These are phyloP conservation scores for Saccharomyces paradoxus DNA, from an alignment of 805 yeast species.

Conservation along the genomic window DNA sequence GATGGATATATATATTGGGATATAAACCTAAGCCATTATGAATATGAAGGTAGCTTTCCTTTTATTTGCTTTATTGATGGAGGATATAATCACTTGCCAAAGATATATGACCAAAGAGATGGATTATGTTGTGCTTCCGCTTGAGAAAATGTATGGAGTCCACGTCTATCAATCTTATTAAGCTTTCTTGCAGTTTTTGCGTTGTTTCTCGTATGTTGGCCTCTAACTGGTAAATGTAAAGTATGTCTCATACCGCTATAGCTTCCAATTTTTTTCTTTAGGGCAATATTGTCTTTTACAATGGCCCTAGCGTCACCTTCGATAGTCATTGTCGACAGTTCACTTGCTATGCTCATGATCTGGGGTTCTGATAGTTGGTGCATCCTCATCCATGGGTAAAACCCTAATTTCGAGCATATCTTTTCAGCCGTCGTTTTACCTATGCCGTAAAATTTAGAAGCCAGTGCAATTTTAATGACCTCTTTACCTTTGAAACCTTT, in stretches of 20 bases:
- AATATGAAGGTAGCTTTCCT: background rate
- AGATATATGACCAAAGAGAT: background rate
- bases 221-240: slow-evolving; percentile 71
- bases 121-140: background rate
- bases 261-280: slow-evolving; percentile 75
- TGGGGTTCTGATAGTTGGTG: slow-evolving; percentile 87
- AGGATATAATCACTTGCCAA: background rate
- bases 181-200: slow-evolving; percentile 83
- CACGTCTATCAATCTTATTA: slow-evolving; percentile 65
- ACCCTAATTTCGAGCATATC: slow-evolving; percentile 80
- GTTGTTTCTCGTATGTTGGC: slow-evolving; percentile 88
- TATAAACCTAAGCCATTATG: background rate
- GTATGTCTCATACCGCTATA: slow-evolving; percentile 88
- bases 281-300: slow-evolving; percentile 65
- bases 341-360: slow-evolving; percentile 77
- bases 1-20: background rate
- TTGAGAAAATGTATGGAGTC: slow-evolving; percentile 9
- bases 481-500: slow-evolving; percentile 41
- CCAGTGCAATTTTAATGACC: slow-evolving; percentile 49
- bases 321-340: slow-evolving; percentile 70
- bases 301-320: slow-evolving; percentile 74
- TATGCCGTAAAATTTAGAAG: slow-evolving; percentile 77
- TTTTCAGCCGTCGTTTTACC: slow-evolving; percentile 66
- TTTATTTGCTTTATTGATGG: background rate
- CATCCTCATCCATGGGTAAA: slow-evolving; percentile 91